phyloP scores from a whole-genome alignment of 768 basidiomycete genomes.

The Phaffia tasmanica region DNA sequence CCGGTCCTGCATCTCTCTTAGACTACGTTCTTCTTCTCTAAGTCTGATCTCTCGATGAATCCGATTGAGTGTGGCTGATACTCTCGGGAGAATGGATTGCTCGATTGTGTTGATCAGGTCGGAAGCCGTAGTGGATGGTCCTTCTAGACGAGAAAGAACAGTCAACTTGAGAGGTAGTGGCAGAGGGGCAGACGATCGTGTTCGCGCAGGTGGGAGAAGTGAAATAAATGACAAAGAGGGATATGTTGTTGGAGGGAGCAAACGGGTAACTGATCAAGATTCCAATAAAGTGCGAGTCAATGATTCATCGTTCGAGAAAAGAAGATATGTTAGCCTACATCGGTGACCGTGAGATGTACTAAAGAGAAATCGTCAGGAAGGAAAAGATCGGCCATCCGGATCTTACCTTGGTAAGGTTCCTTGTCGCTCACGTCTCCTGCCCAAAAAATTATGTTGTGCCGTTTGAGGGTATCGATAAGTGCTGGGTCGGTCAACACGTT shows the following conservation, averaged over 20 bases:
- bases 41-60: conserved; percentile 43
- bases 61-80: conserved; percentile 59
- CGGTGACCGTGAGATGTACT: too few species aligned
- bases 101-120: conserved; percentile 57
- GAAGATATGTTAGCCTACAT: background rate
- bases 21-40: conserved; percentile 46
- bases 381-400: background rate
- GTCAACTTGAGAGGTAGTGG: conserved; percentile 48
- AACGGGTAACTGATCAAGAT: conserved; percentile 34
- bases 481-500: conserved; percentile 62
- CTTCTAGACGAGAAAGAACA: conserved; percentile 75
- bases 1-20: conserved; percentile 62
- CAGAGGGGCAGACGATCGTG: conserved; percentile 22
- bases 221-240: conserved; percentile 88
- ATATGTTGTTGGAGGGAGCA: conserved; percentile 72
- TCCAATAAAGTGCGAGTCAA: background rate
- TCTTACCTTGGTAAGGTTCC: conserved; percentile 64
- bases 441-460: conserved; percentile 75
- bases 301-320: background rate
- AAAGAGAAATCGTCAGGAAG: background rate
- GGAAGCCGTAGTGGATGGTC: conserved; percentile 54
- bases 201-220: conserved; percentile 47
- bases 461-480: conserved; percentile 56
- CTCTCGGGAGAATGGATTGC: conserved; percentile 65
- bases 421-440: conserved; percentile 76